phyloP scores from a whole-genome alignment of 805 yeast species.

The Schwanniomyces pseudopolymorphus region DNA sequence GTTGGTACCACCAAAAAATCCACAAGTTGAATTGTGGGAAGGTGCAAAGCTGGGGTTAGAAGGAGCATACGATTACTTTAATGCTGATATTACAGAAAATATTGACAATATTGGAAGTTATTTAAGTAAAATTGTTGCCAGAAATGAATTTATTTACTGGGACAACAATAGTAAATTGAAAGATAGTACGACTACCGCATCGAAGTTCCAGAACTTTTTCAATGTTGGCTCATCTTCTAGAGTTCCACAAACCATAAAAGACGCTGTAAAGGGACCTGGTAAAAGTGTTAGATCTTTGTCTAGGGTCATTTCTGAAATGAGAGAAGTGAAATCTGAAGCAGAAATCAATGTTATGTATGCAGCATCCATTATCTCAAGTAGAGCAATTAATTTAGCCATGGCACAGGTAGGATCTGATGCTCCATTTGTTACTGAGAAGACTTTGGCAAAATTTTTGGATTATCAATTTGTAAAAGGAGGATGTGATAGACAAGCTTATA shows the following conservation, averaged over 20 bases:
- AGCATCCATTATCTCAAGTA: slow-evolving; percentile 80
- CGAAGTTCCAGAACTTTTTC: slow-evolving; percentile 20
- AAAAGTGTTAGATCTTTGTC: slow-evolving; percentile 45
- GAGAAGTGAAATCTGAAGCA: slow-evolving; percentile 72
- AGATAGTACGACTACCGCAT: slow-evolving; percentile 4
- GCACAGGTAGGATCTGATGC: slow-evolving; percentile 46
- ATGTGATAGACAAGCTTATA: slow-evolving; percentile 84
- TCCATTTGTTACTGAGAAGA: slow-evolving; percentile 68
- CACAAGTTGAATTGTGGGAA: slow-evolving; percentile 86
- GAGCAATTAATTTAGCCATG: slow-evolving; percentile 82
- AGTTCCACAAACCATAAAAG: slow-evolving; percentile 13
- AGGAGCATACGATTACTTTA: slow-evolving; percentile 80
- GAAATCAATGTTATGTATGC: slow-evolving; percentile 78
- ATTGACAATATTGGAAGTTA: slow-evolving; percentile 44
- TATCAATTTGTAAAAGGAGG: slow-evolving; percentile 84
- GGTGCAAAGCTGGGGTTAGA: slow-evolving; percentile 87
- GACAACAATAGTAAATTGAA: slow-evolving; percentile 38
- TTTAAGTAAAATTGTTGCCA: slow-evolving; percentile 46
- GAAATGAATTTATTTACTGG: slow-evolving; percentile 53
- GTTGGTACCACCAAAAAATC: slow-evolving; percentile 83
- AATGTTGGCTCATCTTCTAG: slow-evolving; percentile 5
- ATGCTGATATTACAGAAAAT: slow-evolving; percentile 74
- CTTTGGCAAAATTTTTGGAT: slow-evolving; percentile 77
- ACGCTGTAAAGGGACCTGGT: slow-evolving; percentile 23
- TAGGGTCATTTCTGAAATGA: slow-evolving; percentile 43